Percentiles rank a stretch among this genome's conserved stretches.
phyloP scores from a whole-genome alignment of 108 stramenopile genomes.

The Thalassiosira profunda region DNA sequence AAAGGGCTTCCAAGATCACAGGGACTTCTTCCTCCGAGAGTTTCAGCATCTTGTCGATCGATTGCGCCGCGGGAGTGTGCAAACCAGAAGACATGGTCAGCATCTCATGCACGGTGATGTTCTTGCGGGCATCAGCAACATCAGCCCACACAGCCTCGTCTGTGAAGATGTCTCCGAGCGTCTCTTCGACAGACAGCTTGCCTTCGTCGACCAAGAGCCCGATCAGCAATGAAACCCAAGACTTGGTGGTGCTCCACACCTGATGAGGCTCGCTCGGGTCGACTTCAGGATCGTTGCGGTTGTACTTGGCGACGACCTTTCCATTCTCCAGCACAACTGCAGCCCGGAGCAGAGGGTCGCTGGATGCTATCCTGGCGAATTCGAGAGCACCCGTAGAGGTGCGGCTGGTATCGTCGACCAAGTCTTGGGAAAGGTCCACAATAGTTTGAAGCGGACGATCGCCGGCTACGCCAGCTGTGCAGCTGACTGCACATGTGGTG shows the following conservation, averaged over 20 bases:
- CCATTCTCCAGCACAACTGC: slow-evolving; percentile 11
- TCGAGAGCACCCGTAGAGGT: too few relatives aligned
- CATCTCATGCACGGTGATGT: slow-evolving; percentile 13
- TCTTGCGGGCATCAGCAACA: slow-evolving; percentile 12
- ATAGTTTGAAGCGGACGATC: too few relatives aligned
- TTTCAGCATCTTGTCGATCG: neutral
- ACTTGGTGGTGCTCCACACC: slow-evolving; percentile 1
- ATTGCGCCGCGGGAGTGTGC: neutral
- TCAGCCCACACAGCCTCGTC: slow-evolving; percentile 8
- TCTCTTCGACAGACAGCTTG: slow-evolving; percentile 3
- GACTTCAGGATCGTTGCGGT: slow-evolving; percentile 13
- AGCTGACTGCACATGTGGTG: too few relatives aligned
- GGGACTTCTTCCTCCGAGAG: neutral
- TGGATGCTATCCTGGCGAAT: too few relatives aligned
- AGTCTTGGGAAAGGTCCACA: too few relatives aligned
- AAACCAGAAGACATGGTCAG: slow-evolving; percentile 26
- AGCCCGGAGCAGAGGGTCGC: slow-evolving; percentile 3
- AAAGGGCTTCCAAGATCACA: too few relatives aligned
- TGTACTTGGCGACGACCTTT: neutral
- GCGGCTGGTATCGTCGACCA: too few relatives aligned
- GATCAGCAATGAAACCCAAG: neutral
- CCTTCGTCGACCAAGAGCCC: slow-evolving; percentile 21
- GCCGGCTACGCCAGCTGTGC: too few relatives aligned
- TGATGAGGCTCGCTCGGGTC: neutral
- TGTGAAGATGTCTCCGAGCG: slow-evolving; percentile 18